A percentile compares a stretch with the other conserved stretches of the same genome.
Evolutionary conservation across 306 rosid genomes (phyloP).

Genomic region (Prunus mongolica): DNA sequence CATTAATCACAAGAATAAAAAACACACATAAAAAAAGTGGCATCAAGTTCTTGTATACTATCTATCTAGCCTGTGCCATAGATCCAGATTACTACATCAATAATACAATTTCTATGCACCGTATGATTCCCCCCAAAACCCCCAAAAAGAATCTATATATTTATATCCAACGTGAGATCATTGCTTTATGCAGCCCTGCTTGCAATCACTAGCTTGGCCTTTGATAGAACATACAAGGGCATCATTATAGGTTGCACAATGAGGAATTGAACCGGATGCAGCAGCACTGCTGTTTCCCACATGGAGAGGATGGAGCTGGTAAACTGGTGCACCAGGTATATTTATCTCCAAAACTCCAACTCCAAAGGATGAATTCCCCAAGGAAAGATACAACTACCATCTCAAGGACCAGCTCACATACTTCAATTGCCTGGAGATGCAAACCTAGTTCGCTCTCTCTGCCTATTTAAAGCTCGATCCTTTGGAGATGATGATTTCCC

Average conservation of each 20-base stretch:
- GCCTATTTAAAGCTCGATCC: slow-evolving; percentile 66
- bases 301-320: slow-evolving; percentile 15
- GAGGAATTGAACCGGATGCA: slow-evolving; percentile 28
- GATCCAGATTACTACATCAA: slow-evolving; percentile 42
- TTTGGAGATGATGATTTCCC: slow-evolving; percentile 92
- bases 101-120: slow-evolving; percentile 40
- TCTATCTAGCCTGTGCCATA: slow-evolving; percentile 27
- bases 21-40: slow-evolving; percentile 22
- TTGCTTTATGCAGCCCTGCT: slow-evolving; percentile 45
- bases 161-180: background rate
- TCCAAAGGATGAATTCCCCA: slow-evolving; percentile 4
- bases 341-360: slow-evolving; percentile 41
- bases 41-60: background rate
- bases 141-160: background rate
- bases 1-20: background rate
- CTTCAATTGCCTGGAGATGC: slow-evolving; percentile 77
- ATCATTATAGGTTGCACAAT: slow-evolving; percentile 16
- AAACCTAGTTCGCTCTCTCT: slow-evolving; percentile 84
- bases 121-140: slow-evolving; percentile 7
- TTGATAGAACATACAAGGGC: slow-evolving; percentile 11
- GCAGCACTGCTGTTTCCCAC: slow-evolving; percentile 1
- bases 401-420: slow-evolving; percentile 20
- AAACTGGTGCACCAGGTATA: slow-evolving; percentile 16
- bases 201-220: slow-evolving; percentile 24
- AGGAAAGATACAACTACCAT: slow-evolving; percentile 18